Base-by-base conservation (phyloP, 345 rosid species). In the Firmiana major region DNA sequence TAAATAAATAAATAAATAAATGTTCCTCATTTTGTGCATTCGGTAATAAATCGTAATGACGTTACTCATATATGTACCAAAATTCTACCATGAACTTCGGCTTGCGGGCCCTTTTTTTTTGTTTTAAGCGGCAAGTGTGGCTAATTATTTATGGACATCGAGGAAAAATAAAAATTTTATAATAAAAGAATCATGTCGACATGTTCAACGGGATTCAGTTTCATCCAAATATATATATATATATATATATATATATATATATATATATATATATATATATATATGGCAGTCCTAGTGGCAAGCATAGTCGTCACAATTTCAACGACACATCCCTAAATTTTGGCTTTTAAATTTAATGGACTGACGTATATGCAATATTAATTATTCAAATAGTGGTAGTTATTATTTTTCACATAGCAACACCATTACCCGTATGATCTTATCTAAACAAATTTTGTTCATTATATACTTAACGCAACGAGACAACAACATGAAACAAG, bases 281-380 rank as follows among this genome's bases (percentile, higher is more conserved):
- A n/a, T n/a, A n/a, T n/a, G 46, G 58, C 62, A 22, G 49, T 34
- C 63, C 28, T 45, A 55, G 42, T 46, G 65, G 80, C 73, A 45
- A 17, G 45, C 65, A 71, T 34, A 36, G n/a, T 73, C 36, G 45
- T 64, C 40, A 72, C 19, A 71, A 42, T 78, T 82, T 76, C 77
- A 80, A 82, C 65, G 54, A 51, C 74, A 54, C 11, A 31, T 64
- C 85, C 90, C 81, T 43, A 64, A 87, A 22, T 74, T 77, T 11
- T 57, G 87, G 90, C 87, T 82, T 82, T 84, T 81, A 70, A 46
- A 49, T 36, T 26, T 60, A 81, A 77, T 78, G 82, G 85, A 78
- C 26, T 74, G 86, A 79, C 81, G 82, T 76, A 28, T 36, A 68
- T 67, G 8, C 75, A 59, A 31, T 69, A 70, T 67, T 58, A 58